phyloP scores from a whole-genome alignment of 805 yeast species.

The Saccharomycopsis sp. region DNA sequence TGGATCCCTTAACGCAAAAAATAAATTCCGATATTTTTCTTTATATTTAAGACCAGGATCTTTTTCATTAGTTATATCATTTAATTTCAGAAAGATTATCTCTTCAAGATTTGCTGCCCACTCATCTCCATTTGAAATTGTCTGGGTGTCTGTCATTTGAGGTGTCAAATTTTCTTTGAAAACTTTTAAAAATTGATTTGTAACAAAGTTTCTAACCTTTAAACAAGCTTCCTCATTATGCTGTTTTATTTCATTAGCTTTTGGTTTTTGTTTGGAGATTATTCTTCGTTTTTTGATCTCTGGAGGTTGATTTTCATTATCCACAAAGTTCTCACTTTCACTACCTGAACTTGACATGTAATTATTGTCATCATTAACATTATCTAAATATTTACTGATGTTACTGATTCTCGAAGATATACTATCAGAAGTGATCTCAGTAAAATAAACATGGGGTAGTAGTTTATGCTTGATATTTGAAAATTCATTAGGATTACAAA shows the following conservation, averaged over 20 bases:
- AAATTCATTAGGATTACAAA: constrained; percentile 36
- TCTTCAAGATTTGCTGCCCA: constrained; percentile 46
- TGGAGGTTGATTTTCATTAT: too few relatives aligned
- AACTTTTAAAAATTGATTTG: constrained; percentile 38
- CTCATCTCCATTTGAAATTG: constrained; percentile 30
- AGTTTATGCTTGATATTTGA: constrained; percentile 25
- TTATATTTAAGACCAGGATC: constrained; percentile 36
- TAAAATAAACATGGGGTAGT: constrained; percentile 24
- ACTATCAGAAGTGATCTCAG: constrained; percentile 8
- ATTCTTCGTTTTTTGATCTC: too few relatives aligned
- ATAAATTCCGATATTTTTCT: constrained; percentile 56
- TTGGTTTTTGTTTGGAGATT: too few relatives aligned
- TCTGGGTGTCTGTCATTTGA: constrained; percentile 19
- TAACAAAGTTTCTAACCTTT: constrained; percentile 38
- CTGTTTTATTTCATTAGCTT: too few relatives aligned
- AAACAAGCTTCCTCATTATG: too few relatives aligned
- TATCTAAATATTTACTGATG: too few relatives aligned
- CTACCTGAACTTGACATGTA: too few relatives aligned
- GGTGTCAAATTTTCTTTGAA: constrained; percentile 30
- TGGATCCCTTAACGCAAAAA: constrained; percentile 45
- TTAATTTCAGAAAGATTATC: constrained; percentile 33
- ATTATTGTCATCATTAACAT: background rate
- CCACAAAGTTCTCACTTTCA: too few relatives aligned
- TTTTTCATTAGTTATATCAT: constrained; percentile 22
- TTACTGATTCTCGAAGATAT: too few relatives aligned